These are phyloP conservation scores for Chrysosporium keratinophilum DNA, from an alignment of 2,329 filamentous ascomycete species.

Conservation along the genomic window DNA sequence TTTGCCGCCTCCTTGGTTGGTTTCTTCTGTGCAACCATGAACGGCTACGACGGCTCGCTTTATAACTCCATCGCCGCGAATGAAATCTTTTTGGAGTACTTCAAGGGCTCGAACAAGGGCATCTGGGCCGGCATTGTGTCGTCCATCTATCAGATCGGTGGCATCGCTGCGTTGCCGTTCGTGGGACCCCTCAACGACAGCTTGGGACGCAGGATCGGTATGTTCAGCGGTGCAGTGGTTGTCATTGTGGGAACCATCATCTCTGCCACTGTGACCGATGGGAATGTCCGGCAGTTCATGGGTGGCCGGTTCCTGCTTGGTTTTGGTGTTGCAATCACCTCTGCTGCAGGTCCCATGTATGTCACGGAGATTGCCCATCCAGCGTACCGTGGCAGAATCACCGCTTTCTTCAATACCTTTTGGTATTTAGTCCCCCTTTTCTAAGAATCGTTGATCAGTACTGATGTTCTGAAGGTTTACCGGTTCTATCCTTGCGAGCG, in stretches of 20 bases:
- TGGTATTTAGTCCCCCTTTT: slow-evolving; percentile 29
- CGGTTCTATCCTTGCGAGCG: slow-evolving; percentile 46
- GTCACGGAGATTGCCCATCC: slow-evolving; percentile 55
- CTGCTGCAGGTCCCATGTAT: slow-evolving; percentile 53
- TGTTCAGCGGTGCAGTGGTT: slow-evolving; percentile 46
- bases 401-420: slow-evolving; percentile 47
- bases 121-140: slow-evolving; percentile 38
- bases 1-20: slow-evolving; percentile 22
- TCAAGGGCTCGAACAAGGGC: slow-evolving; percentile 33
- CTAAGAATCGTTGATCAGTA: slow-evolving; percentile 15
- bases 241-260: slow-evolving; percentile 45
- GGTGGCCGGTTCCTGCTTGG: slow-evolving; percentile 46
- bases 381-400: slow-evolving; percentile 50
- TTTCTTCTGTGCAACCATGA: slow-evolving; percentile 43
- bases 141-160: slow-evolving; percentile 42
- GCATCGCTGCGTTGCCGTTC: slow-evolving; percentile 38
- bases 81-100: slow-evolving; percentile 35
- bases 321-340: slow-evolving; percentile 50
- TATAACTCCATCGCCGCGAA: slow-evolving; percentile 45
- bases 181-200: slow-evolving; percentile 39
- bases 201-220: slow-evolving; percentile 46
- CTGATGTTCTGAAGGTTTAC: background rate
- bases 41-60: slow-evolving; percentile 50
- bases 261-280: slow-evolving; percentile 38
- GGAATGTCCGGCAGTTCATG: slow-evolving; percentile 43